Evolutionary conservation across 345 rosid genomes (phyloP).

Genomic region (Laguncularia racemosa): DNA sequence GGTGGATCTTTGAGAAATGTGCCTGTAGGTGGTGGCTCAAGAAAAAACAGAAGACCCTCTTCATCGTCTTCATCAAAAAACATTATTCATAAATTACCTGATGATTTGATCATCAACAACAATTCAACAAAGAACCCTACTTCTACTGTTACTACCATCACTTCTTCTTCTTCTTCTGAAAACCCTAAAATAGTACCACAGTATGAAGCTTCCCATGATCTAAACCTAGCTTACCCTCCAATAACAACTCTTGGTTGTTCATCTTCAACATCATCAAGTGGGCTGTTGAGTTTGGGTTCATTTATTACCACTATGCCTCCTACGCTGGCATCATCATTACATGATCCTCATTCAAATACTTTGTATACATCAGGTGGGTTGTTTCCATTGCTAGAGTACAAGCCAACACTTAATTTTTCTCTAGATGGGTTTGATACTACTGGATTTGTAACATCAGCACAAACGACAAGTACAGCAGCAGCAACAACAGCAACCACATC

Average conservation of each 20-base stretch:
- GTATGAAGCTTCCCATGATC: not conserved
- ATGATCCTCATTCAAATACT: constrained; percentile 1
- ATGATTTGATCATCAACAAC: not conserved
- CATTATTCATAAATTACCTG: not conserved
- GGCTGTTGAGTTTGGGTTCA: not conserved
- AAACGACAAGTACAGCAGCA: constrained; percentile 29
- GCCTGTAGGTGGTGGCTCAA: constrained; percentile 9
- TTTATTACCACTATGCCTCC: not conserved
- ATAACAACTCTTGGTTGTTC: too few relatives aligned
- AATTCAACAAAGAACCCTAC: too few relatives aligned
- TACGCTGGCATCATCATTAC: not conserved
- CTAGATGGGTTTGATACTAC: constrained; percentile 33
- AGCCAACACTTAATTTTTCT: constrained; percentile 26
- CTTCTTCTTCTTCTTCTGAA: too few relatives aligned
- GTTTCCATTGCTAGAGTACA: constrained; percentile 4
- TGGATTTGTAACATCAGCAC: constrained; percentile 17
- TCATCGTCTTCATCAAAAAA: not conserved
- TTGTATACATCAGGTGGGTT: not conserved
- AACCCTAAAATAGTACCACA: not conserved
- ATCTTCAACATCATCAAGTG: too few relatives aligned
- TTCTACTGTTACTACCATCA: too few relatives aligned
- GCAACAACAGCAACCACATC: constrained; percentile 11
- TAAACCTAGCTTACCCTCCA: constrained; percentile 6
- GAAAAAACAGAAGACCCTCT: constrained; percentile 5
- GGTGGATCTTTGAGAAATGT: constrained; percentile 10